Percentiles rank a stretch among this genome's conserved stretches.
phyloP scores from a whole-genome alignment of 768 basidiomycete genomes.

The Lactifluus subvellereus region DNA sequence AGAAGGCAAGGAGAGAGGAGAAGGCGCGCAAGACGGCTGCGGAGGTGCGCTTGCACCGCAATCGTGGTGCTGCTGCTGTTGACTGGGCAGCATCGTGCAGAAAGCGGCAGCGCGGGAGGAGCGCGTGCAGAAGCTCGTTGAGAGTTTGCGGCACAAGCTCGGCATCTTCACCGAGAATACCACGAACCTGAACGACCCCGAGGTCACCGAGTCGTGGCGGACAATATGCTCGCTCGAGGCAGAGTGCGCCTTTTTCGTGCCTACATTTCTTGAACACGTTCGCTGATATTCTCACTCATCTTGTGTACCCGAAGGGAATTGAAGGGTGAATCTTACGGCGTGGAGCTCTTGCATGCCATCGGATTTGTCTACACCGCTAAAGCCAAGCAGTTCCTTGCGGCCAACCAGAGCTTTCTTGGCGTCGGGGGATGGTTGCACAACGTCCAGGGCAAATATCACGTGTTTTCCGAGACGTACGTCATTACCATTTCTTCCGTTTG shows the following conservation, averaged over 20 bases:
- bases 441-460: constrained; percentile 87
- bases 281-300: background rate
- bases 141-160: constrained; percentile 75
- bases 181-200: constrained; percentile 56
- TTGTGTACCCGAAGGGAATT: constrained; percentile 50
- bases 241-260: constrained; percentile 47
- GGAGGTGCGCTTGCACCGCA: constrained; percentile 46
- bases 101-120: constrained; percentile 77
- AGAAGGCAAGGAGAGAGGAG: constrained; percentile 52
- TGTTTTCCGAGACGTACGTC: constrained; percentile 89
- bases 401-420: constrained; percentile 62
- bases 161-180: constrained; percentile 86
- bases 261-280: background rate
- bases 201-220: constrained; percentile 66
- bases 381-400: constrained; percentile 77
- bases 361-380: constrained; percentile 83
- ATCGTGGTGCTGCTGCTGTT: constrained; percentile 8
- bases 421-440: constrained; percentile 93
- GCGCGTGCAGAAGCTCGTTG: constrained; percentile 68
- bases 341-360: constrained; percentile 78
- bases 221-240: constrained; percentile 78
- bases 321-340: constrained; percentile 80
- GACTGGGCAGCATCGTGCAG: constrained; percentile 34
- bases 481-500: background rate
- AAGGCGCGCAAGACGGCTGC: constrained; percentile 57